Evolutionary conservation across 2,329 filamentous ascomycete genomes (phyloP).

Genomic region (Raffaelea albimanens): DNA sequence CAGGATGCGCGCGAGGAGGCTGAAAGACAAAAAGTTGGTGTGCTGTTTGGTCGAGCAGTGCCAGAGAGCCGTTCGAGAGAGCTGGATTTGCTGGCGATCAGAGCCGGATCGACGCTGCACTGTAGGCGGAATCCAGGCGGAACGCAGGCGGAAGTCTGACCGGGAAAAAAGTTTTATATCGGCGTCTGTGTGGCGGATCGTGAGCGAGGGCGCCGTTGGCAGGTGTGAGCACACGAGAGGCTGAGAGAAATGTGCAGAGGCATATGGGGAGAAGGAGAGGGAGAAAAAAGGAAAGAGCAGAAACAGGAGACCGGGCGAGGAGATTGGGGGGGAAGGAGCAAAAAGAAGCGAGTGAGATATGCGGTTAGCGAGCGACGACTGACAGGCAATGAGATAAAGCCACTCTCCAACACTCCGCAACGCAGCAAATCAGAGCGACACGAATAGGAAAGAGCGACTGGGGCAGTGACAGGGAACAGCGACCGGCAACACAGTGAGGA

Average conservation of each 20-base stretch:
- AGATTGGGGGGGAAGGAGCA: too few species aligned
- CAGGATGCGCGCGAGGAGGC: too few species aligned
- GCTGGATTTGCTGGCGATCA: too few species aligned
- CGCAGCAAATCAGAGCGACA: not conserved
- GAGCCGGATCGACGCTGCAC: too few species aligned
- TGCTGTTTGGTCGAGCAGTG: too few species aligned
- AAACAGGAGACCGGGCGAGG: not conserved
- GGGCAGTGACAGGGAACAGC: not conserved
- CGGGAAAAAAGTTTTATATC: not conserved
- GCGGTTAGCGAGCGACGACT: too few species aligned
- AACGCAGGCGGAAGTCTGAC: too few species aligned
- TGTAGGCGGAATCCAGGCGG: too few species aligned
- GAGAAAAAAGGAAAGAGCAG: not conserved
- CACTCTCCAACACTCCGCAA: not conserved
- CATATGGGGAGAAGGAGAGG: not conserved
- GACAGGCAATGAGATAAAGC: too few species aligned
- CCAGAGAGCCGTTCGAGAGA: too few species aligned
- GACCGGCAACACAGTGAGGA: not conserved
- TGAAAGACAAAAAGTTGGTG: too few species aligned
- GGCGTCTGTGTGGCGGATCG: not conserved
- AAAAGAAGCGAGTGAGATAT: too few species aligned
- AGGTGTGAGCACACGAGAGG: not conserved
- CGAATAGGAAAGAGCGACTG: not conserved
- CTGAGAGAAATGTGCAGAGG: not conserved
- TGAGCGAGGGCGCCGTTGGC: not conserved